Base-by-base conservation (phyloP, 1,139 yeast species). In the Hanseniaspora gamundiae region DNA sequence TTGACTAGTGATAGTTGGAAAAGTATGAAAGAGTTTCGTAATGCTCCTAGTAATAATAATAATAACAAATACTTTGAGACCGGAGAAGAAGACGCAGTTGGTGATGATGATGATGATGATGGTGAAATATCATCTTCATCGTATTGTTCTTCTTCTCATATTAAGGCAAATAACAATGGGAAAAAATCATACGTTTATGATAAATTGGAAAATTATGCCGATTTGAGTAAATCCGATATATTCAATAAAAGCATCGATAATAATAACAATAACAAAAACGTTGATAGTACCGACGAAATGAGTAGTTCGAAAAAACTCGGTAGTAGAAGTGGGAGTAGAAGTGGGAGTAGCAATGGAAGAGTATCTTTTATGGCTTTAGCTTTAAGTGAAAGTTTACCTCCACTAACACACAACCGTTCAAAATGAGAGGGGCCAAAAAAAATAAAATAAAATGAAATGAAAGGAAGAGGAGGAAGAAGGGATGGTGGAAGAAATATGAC, bases 331-430 rank as follows among this genome's bases (percentile, higher is more conserved):
- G 7, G 54, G 55, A 28, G 47, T 38, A 31, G 39, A 26, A 28
- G 49, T 39, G 2, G 52, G 42, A 28, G 51, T 52, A 1, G 41
- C 39, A 35, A 49, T 49, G n/a, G 48, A 35, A 24, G 36, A 19
- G 36, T 33, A 10, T 33, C 36, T 3, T 33, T 33, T 13, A 33
- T 33, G 36, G 10, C 36, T 10, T 17, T 33, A 22, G 24, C 24
- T 8, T 19, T 33, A 14, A 33, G 36, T 11, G 36, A 33, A 11
- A 33, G 36, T 33, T 33, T 33, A 17, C 36, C 36, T 17, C 36
- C 36, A n/a, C 19, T 33, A 17, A 19, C 9, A 10, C 24, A 19
- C 4, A 11, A 7, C 10, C n/a, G n/a, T 14, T 10, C 36, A 13
- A 17, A 14, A 10, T 19, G 13, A 17, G 10, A 17, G 3, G 36